phyloP scores from a whole-genome alignment of 1,284 basidiomycete species.

The Papiliotrema laurentii region DNA sequence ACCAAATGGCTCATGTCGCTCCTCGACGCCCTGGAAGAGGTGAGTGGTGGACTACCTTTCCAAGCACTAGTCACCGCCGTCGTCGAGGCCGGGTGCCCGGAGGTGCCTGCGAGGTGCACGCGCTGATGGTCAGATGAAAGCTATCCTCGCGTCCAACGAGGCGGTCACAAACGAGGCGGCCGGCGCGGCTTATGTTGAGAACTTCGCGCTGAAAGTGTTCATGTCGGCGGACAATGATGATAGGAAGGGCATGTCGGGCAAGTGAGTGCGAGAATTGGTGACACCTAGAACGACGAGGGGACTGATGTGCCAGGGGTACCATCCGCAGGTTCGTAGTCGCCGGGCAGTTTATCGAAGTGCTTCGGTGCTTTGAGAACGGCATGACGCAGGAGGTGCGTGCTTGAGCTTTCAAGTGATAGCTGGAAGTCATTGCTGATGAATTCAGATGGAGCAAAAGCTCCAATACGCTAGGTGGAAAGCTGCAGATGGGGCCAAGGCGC shows the following conservation, averaged over 20 bases:
- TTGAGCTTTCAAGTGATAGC: not conserved
- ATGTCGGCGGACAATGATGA: conserved; percentile 86
- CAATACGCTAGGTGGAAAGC: conserved; percentile 50
- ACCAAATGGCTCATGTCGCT: conserved; percentile 69
- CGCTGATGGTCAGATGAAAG: conserved; percentile 57
- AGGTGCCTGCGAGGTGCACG: no score
- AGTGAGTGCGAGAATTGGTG: conserved; percentile 50
- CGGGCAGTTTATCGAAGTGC: conserved; percentile 47
- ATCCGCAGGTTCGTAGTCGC: conserved; percentile 47
- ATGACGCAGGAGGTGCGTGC: conserved; percentile 46
- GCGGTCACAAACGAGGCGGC: conserved; percentile 77
- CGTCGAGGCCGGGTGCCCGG: no score
- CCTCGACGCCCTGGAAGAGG: conserved; percentile 70
- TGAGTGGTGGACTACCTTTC: conserved; percentile 26
- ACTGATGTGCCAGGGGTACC: conserved; percentile 28
- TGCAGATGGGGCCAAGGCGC: conserved; percentile 45
- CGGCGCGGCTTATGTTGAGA: conserved; percentile 84
- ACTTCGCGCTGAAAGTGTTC: conserved; percentile 88
- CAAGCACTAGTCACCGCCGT: not conserved
- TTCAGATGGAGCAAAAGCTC: conserved; percentile 48
- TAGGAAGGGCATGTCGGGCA: conserved; percentile 66
- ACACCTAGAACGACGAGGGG: not conserved
- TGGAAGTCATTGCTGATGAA: not conserved
- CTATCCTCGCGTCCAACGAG: conserved; percentile 67
- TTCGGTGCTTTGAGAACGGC: conserved; percentile 44